Evolutionary conservation across 2,329 filamentous ascomycete species (phyloP).

Genomic region (Aphanocladium album): DNA sequence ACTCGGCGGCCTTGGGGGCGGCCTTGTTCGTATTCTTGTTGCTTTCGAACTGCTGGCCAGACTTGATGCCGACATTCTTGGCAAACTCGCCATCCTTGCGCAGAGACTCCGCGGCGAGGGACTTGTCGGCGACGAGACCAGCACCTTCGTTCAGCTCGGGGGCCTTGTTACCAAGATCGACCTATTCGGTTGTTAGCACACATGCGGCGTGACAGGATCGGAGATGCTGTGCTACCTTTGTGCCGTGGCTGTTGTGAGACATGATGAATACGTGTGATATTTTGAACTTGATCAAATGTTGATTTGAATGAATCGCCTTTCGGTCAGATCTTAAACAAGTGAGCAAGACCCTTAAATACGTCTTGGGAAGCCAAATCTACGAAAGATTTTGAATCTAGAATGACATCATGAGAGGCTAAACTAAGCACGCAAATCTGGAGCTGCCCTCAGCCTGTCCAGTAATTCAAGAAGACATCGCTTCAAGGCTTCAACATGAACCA

Average conservation of each 20-base stretch:
- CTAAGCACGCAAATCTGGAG: not conserved
- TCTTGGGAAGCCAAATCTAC: not conserved
- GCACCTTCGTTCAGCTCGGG: constrained; percentile 54
- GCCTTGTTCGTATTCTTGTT: not conserved
- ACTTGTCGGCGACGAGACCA: constrained; percentile 61
- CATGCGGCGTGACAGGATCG: not conserved
- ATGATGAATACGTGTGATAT: not conserved
- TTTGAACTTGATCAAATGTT: not conserved
- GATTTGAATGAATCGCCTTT: not conserved
- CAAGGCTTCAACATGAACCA: not conserved
- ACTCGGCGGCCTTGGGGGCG: constrained; percentile 13
- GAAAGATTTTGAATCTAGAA: not conserved
- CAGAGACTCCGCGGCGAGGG: constrained; percentile 70
- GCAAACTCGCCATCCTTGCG: constrained; percentile 55
- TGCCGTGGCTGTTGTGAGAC: constrained; percentile 1
- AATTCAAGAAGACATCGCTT: not conserved
- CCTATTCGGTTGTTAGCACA: constrained; percentile 27
- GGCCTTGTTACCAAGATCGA: constrained; percentile 41
- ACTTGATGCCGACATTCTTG: constrained; percentile 47
- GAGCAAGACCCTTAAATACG: not conserved
- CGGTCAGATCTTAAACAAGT: not conserved
- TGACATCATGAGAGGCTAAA: not conserved
- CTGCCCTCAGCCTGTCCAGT: not conserved
- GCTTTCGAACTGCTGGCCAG: constrained; percentile 18
- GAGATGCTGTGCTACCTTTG: not conserved